Evolutionary conservation across 139 green algal genomes (phyloP).

Genomic region (Pedinophyceae sp.): DNA sequence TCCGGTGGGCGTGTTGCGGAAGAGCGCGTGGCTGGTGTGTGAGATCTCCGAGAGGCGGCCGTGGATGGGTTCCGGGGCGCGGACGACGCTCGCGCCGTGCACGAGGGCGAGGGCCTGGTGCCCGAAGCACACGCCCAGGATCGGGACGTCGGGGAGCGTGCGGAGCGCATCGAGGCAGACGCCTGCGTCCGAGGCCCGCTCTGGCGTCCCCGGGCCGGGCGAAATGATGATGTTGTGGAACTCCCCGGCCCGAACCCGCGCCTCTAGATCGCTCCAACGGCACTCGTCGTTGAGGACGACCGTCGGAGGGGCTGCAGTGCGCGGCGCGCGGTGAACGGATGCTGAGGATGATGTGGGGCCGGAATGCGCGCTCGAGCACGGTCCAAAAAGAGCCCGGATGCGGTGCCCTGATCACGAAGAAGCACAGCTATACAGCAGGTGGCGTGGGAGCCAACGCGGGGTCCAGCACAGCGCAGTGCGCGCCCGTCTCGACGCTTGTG

Average conservation of each 20-base stretch:
- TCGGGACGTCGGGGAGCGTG: constrained; percentile 34
- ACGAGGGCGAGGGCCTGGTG: constrained; percentile 75
- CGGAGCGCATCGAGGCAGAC: constrained; percentile 51
- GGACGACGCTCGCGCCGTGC: constrained; percentile 44
- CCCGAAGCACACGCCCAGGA: constrained; percentile 92
- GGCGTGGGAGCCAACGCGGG: not conserved
- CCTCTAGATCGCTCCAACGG: constrained; percentile 22
- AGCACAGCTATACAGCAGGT: no score
- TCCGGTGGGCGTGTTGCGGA: constrained; percentile 58
- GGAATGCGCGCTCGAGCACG: no score
- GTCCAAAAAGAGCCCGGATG: no score
- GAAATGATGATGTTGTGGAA: constrained; percentile 87
- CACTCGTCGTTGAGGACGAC: constrained; percentile 73
- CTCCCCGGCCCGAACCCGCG: constrained; percentile 16
- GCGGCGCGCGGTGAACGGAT: constrained; percentile 9
- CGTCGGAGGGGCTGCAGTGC: constrained; percentile 42
- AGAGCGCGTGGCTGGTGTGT: constrained; percentile 61
- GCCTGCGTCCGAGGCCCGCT: constrained; percentile 49
- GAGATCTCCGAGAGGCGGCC: constrained; percentile 56
- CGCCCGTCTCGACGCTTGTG: not conserved
- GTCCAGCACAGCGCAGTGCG: not conserved
- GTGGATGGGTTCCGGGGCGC: constrained; percentile 75
- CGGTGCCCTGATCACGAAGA: no score
- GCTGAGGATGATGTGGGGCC: not conserved
- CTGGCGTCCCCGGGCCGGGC: constrained; percentile 78